Percentiles rank a stretch among this genome's conserved stretches.
phyloP scores from a whole-genome alignment of 768 basidiomycete species.

The Lactarius trivialis region DNA sequence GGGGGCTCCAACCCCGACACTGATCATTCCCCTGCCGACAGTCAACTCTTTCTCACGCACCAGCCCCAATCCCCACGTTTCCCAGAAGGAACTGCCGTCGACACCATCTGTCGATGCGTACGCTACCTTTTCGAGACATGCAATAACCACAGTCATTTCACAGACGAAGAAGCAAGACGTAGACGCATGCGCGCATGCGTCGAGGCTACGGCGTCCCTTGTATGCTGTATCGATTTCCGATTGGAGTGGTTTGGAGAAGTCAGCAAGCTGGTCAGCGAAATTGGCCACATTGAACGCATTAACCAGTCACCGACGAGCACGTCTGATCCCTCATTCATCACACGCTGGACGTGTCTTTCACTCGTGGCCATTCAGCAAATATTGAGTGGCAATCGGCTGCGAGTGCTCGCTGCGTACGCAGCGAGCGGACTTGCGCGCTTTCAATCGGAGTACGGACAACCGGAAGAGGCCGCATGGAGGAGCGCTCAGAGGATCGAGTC shows the following conservation, averaged over 20 bases:
- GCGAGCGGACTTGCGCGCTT: background rate
- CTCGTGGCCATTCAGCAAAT: background rate
- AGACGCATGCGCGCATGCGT: background rate
- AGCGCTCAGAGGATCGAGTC: background rate
- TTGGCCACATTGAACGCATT: background rate
- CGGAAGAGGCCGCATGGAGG: background rate
- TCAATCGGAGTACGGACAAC: background rate
- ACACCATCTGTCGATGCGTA: background rate
- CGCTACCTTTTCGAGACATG: background rate
- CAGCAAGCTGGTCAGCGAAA: background rate
- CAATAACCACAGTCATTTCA: background rate
- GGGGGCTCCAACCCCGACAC: background rate
- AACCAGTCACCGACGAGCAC: background rate
- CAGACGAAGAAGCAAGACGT: background rate
- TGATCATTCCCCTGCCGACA: background rate
- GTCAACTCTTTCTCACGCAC: background rate
- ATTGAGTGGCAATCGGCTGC: background rate
- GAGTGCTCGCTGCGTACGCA: background rate
- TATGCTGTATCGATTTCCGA: background rate
- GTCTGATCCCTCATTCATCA: background rate
- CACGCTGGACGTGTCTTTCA: background rate
- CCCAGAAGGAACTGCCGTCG: background rate
- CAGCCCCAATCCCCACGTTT: background rate
- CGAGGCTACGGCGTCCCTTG: background rate
- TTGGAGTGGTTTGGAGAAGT: background rate